Conservation (phyloP, 495 filamentous ascomycete genomes). For the Penicillium dipodomyicola region DNA sequence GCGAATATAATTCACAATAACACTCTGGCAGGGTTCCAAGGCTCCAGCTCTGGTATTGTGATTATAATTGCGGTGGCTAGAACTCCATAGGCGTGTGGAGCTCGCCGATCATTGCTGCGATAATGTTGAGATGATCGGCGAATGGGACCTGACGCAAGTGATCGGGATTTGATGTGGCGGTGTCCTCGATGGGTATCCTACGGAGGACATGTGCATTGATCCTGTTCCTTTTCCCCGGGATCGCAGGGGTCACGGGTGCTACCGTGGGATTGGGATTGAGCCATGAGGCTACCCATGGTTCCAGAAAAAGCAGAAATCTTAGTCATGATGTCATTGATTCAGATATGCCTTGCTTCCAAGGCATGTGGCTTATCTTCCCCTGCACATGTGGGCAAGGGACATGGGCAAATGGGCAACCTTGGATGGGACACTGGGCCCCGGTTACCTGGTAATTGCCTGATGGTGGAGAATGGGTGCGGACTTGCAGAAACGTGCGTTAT, state of each 20-base stretch:
- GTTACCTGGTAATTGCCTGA: background rate
- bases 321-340: background rate
- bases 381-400: too few relatives aligned
- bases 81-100: background rate
- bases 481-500: background rate
- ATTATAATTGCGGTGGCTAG: background rate
- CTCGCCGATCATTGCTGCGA: background rate
- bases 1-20: background rate
- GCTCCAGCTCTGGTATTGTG: background rate
- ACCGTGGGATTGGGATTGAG: conserved; percentile 8
- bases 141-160: background rate
- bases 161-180: background rate
- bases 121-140: background rate
- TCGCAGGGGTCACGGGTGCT: background rate
- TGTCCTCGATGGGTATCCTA: background rate
- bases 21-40: background rate
- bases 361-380: background rate
- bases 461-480: background rate
- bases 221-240: background rate
- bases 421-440: background rate
- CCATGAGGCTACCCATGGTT: conserved; percentile 3
- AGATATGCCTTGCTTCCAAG: background rate
- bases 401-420: too few relatives aligned
- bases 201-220: background rate
- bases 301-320: conserved; percentile 3